Evolutionary conservation across 495 filamentous ascomycete species (phyloP), one percentile per base, ranked within the genome.

Genomic region (Lepidopterella palustris): DNA sequence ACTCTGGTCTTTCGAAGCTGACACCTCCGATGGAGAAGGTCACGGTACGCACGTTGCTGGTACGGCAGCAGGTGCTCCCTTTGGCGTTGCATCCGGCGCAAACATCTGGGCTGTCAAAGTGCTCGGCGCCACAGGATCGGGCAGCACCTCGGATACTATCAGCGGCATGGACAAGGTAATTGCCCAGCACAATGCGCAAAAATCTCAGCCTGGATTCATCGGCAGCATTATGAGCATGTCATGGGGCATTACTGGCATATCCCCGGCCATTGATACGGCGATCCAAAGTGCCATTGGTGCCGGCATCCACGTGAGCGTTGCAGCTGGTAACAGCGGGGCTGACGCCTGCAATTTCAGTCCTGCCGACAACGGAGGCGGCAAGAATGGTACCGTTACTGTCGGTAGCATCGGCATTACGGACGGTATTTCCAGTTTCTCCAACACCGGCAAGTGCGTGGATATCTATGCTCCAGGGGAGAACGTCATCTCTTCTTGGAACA

Each of bases 1-100:
- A 54, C 70, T 70, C 8, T 79, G 70, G 51, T 62, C 71, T 1
- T 72, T 72, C 42, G 68, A 65, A 53, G 55, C 25, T 48, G 53
- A 71, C 18, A 47, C 53, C 13, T 49, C 54, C n/a, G 79, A 81
- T 50, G 55, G 64, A 1, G 72, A 73, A 35, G 79, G 79, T 9
- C 78, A 80, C 51, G 78, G 78, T 42, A 77, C 74, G 3, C 75
- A 78, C 58, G 69, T 71, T 27, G 61, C 75, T 15, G 75, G 73
- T 4, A 78, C 71, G 0, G 73, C 72, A 3, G 75, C 62, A 9
- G 71, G 68, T 13, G 32, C 35, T 26, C 39, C 64, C 9, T 67
- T 77, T 39, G 75, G 75, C 48, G 69, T 78, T 27, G 71, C 73
- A 6, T 65, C 65, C 13, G 62, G 66, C 39, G 75, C 75, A 23